These are phyloP conservation scores for Nemophila menziesii DNA, from an alignment of 257 asterid genomes.

Conservation along the genomic window DNA sequence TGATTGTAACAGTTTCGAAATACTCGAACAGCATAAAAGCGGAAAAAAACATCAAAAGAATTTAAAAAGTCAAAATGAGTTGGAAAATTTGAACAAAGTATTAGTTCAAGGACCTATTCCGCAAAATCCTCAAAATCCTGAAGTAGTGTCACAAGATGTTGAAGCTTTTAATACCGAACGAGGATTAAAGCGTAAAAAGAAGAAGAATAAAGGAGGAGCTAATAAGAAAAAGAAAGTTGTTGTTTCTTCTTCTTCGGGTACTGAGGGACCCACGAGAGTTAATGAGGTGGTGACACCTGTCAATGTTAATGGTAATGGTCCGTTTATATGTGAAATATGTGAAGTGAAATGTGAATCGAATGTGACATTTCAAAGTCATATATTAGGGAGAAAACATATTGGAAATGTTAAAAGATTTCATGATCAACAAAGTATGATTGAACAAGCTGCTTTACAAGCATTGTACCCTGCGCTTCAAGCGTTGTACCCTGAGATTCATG, in stretches of 20 bases:
- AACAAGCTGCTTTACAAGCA: conserved; percentile 32
- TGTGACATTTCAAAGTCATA: conserved; percentile 46
- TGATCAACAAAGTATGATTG: conserved; percentile 26
- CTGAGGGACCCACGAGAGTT: conserved; percentile 19
- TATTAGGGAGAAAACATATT: conserved; percentile 55
- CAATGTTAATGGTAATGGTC: conserved; percentile 37
- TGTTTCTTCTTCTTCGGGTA: too few species aligned
- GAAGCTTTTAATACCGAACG: conserved; percentile 19
- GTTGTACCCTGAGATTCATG: conserved; percentile 23
- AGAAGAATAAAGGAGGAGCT: conserved; percentile 29
- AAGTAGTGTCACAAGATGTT: conserved; percentile 19
- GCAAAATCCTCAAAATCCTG: conserved; percentile 20
- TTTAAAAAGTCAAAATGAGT: conserved; percentile 31
- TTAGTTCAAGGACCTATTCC: conserved; percentile 16
- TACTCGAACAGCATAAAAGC: conserved; percentile 37
- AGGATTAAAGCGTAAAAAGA: conserved; percentile 31
- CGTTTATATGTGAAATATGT: conserved; percentile 53
- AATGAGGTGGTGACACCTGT: conserved; percentile 28
- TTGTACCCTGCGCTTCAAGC: conserved; percentile 31
- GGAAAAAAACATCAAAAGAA: conserved; percentile 59
- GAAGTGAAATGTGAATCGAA: conserved; percentile 40
- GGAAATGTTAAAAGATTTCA: conserved; percentile 40
- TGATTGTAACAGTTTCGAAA: conserved; percentile 47
- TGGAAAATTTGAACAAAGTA: conserved; percentile 22
- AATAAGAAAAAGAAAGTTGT: conserved; percentile 14